A percentile compares a stretch with the other conserved stretches of the same genome.
Conservation (phyloP, 306 rosid genomes). For the Quercus alba region DNA sequence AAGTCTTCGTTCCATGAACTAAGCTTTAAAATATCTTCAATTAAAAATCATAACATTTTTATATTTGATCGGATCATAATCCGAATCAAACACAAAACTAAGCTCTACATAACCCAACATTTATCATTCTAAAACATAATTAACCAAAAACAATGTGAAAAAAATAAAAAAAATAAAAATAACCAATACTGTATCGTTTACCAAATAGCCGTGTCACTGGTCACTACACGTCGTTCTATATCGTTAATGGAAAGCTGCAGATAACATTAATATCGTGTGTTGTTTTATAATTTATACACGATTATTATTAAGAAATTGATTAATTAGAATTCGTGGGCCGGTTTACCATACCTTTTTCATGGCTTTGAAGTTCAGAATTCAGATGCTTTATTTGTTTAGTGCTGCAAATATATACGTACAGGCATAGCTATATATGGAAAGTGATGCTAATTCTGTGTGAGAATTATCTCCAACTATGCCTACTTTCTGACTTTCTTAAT, state of each 20-base stretch:
- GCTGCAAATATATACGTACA: too few relatives aligned
- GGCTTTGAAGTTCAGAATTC: too few relatives aligned
- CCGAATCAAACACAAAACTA: too few relatives aligned
- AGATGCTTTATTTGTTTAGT: too few relatives aligned
- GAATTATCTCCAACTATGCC: background rate
- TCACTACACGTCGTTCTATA: slow-evolving; percentile 23
- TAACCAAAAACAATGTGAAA: background rate
- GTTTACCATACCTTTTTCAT: too few relatives aligned
- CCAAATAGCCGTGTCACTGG: slow-evolving; percentile 25
- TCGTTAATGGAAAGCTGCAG: slow-evolving; percentile 15
- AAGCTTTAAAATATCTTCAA: too few relatives aligned
- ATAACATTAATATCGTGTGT: slow-evolving; percentile 1
- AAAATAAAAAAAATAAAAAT: background rate
- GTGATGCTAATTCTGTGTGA: background rate
- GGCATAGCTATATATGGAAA: too few relatives aligned
- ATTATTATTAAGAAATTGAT: background rate
- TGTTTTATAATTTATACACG: too few relatives aligned
- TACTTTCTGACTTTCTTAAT: background rate
- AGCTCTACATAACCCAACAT: too few relatives aligned
- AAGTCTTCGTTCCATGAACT: accelerated
- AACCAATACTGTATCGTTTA: slow-evolving; percentile 6
- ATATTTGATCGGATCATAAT: too few relatives aligned
- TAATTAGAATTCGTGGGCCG: background rate
- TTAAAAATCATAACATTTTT: too few relatives aligned
- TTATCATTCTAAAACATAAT: too few relatives aligned